Evolutionary conservation across 2,329 filamentous ascomycete genomes (phyloP), one percentile per base, ranked within the genome.

Genomic region (Penicillium sp.): DNA sequence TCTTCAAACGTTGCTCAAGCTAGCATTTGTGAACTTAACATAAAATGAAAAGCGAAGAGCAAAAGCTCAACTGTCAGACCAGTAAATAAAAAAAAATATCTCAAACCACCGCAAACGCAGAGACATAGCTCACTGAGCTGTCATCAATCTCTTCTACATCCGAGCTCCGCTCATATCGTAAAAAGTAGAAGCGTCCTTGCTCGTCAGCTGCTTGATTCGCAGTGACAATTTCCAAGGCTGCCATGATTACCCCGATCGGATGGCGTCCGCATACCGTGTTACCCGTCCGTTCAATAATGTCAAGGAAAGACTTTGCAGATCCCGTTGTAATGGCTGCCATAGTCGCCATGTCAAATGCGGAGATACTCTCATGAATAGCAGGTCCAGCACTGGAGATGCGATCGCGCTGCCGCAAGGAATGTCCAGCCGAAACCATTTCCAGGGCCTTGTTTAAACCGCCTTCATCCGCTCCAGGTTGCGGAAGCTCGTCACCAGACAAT

Each of bases 201-300:
- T 65, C 65, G 58, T 71, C 68, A 9, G 70, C 69, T 26, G 66
- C 62, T 48, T 78, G 74, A 19, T 71, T 68, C 1, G 51, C 56
- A 9, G 75, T 71, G 30, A 90, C 68, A 45, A 79, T 75, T 74
- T 97, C 92, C 56, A 97, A 73, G 0, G 88, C 91, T 0, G 92
- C 91, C 90, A 99, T 91, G 35, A 89, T 83, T 4, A 97, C 87
- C 0, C 94, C 92, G 64, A 99, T 97, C 0, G 94, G 94, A 76
- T 99, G 94, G 45, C 93, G 81, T 3, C 94, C 94, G 67, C 94
- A 99, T 0, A 99, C 90, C 0, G 94, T 97, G 65, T 99, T 99
- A 13, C 84, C 84, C 0, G 93, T 97, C 34, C 83, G 75, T 48
- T 79, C 74, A 18, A 99, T 73, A 38, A 84, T 86, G 2, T 83